Evolutionary conservation across 208 protist genomes (phyloP), one percentile per base, ranked within the genome.

Genomic region (Trypanosoma rangeli): DNA sequence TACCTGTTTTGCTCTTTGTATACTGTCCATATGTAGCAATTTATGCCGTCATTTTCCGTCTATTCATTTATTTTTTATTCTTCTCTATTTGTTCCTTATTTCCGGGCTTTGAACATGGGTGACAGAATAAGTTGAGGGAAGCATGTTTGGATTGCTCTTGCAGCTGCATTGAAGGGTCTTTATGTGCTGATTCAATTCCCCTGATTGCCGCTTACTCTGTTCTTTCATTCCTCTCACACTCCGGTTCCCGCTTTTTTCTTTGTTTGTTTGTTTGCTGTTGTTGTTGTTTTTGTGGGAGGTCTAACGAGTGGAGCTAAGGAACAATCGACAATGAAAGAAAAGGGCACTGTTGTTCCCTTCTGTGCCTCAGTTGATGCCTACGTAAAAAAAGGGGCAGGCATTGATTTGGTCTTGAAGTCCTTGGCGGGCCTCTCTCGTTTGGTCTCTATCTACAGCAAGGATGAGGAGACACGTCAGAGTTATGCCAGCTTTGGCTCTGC

Each of bases 351-450:
- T 74, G 69, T 77, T 58, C 67, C 86, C 5, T 67, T 88, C 29
- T 64, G 90, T 59, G 78, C 74, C 28, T 70, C 86, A 18, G 59
- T 93, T 67, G 78, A 70, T 56, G 78, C 75, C 35, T 93, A 90
- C 61, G 74, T 90, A 48, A 82, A 77, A 59, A 93, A 91, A 62
- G 87, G 87, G 20, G 84, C 93, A 18, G 89, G 92, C 33, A 64
- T 93, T 18, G 92, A 97, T 71, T 89, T 97, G 81, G 39, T 81
- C 46, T 68, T 94, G 49, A 97, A 97, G 77, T 60, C 86, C 15
- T 58, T 89, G 20, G 73, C 93, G 12, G 86, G 84, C 46, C 54
- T 93, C 5, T 44, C 80, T 22, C 87, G 92, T 1, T 52, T 97
- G 42, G 74, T 69, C 37, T 84, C 82, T 74, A 50, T 94, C 4